Percentiles rank a stretch among this genome's conserved stretches.
These are phyloP conservation scores for Xylaria longipes DNA, from an alignment of 495 filamentous ascomycete genomes.

Conservation along the genomic window DNA sequence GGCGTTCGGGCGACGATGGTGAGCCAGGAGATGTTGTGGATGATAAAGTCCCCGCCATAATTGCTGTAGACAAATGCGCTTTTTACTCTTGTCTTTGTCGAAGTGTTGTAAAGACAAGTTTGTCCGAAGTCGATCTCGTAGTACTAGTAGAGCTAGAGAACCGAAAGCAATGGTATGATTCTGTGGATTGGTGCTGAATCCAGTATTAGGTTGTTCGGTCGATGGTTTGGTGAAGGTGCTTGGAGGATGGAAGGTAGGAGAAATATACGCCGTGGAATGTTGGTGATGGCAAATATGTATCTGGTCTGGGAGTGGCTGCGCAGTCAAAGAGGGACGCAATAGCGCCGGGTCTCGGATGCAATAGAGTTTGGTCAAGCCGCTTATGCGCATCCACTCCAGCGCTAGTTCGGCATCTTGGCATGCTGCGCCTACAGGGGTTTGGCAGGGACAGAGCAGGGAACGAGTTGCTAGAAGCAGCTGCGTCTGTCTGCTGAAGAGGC, in stretches of 20 bases:
- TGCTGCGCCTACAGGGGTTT: constrained; percentile 20
- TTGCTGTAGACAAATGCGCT: constrained; percentile 15
- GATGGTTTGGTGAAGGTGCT: not conserved
- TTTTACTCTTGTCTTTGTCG: not conserved
- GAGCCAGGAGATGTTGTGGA: constrained; percentile 41
- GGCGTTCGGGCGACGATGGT: constrained; percentile 31
- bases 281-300: constrained; percentile 23
- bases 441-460: constrained; percentile 1
- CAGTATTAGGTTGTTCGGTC: not conserved
- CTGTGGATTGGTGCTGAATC: not conserved
- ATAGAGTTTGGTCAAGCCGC: constrained; percentile 4
- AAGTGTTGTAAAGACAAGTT: not conserved
- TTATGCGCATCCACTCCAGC: not conserved
- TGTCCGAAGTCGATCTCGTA: not conserved
- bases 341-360: constrained; percentile 9
- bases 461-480: not conserved
- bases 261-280: constrained; percentile 11
- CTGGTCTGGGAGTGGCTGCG: constrained; percentile 17
- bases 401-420: constrained; percentile 7
- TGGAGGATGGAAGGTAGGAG: not conserved
- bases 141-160: not conserved
- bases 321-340: constrained; percentile 1
- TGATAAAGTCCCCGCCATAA: constrained; percentile 40
- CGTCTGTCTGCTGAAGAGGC: not conserved
- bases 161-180: not conserved